Evolutionary conservation across 202 grass and related monocot genomes (phyloP), one percentile per base, ranked within the genome.

Genomic region (Cymbopogon flexuosus): DNA sequence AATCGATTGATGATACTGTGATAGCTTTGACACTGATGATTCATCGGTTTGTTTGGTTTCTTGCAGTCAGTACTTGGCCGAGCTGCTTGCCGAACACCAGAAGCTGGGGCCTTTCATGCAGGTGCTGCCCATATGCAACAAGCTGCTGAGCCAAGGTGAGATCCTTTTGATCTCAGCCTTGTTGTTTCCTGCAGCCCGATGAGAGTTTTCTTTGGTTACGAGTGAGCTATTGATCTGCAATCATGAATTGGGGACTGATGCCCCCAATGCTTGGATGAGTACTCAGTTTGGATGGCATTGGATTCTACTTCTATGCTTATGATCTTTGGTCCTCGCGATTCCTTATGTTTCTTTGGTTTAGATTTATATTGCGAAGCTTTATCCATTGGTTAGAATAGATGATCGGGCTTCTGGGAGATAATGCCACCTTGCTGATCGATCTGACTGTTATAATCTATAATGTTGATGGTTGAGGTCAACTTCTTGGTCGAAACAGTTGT

Each of bases 31-130:
- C 36, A 41, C 61, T 83, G 67, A 16, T 21, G 49, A 54, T 54
- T 56, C 45, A 68, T 56, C n/a, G 10, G 60, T 82, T 61, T 14
- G 60, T 82, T 61, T 46, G 13, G 43, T 46, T 46, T 46, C 43
- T 46, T 46, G 67, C 85, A 96, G 96, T 76, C 90, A 99, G 57
- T 99, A 96, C 70, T 65, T 99, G 82, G 88, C 92, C 34, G 92
- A 99, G 88, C 76, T 99, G 52, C 88, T 99, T 47, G 90, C 88
- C 18, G 96, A 99, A 72, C 90, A 96, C 83, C 92, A 99, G 83
- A 96, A 99, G 81, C 88, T 99, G 39, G 96, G 90, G 8, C 96
- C 96, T 34, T 99, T 99, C 90, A 91, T 93, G 92, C 96, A 96
- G 91, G 87, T 99, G 68, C 78, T 99, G 85, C 96, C 96, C 30